These are phyloP conservation scores for Nicotiana knightiana DNA, from an alignment of 257 asterid species.

Conservation along the genomic window DNA sequence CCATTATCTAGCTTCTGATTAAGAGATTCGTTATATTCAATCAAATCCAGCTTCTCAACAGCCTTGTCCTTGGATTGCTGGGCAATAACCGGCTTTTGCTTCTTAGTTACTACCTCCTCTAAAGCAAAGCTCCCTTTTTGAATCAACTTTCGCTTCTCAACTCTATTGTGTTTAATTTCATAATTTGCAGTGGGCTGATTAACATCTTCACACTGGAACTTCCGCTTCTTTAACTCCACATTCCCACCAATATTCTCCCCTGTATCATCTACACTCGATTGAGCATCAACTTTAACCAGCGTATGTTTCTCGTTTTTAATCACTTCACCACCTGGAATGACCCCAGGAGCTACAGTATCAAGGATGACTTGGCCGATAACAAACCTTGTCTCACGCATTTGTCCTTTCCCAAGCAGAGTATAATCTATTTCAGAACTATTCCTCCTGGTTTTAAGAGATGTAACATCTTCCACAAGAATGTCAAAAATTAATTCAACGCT, in stretches of 20 bases:
- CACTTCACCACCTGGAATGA: conserved; percentile 12
- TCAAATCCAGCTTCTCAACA: not conserved
- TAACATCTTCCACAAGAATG: conserved; percentile 22
- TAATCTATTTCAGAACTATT: conserved; percentile 29
- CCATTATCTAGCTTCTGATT: not conserved
- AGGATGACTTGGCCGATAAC: conserved; percentile 68
- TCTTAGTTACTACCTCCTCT: conserved; percentile 9
- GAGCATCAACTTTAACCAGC: conserved; percentile 15
- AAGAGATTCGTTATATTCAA: not conserved
- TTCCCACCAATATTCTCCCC: conserved; percentile 12
- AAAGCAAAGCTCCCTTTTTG: not conserved
- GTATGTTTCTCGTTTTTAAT: conserved; percentile 17
- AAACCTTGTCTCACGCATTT: conserved; percentile 45
- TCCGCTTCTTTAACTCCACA: conserved; percentile 3
- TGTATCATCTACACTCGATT: conserved; percentile 1
- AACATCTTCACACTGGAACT: not conserved
- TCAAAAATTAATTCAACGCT: conserved; percentile 26
- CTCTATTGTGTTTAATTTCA: conserved; percentile 8
- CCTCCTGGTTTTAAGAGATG: conserved; percentile 16
- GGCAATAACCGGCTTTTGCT: not conserved
- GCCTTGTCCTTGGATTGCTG: not conserved
- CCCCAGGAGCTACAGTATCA: conserved; percentile 33
- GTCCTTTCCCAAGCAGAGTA: conserved; percentile 35
- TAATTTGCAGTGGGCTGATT: conserved; percentile 8
- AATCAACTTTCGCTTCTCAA: conserved; percentile 18